These are phyloP conservation scores for Gyromitra esculenta DNA, from an alignment of 2,329 filamentous ascomycete genomes.

Conservation along the genomic window DNA sequence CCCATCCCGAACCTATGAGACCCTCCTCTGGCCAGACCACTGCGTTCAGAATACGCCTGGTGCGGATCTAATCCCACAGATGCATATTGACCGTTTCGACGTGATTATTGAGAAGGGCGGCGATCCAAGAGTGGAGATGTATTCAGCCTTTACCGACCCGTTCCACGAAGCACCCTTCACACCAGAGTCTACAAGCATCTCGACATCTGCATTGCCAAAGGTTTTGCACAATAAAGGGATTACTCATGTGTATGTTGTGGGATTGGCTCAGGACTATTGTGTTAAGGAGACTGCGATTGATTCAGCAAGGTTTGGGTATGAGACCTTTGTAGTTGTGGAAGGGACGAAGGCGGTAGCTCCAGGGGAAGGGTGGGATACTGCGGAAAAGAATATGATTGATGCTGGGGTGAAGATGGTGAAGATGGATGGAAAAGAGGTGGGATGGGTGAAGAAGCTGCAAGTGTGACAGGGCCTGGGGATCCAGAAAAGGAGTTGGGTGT, in stretches of 20 bases:
- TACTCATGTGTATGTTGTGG: slow-evolving; percentile 85
- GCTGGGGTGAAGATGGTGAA: slow-evolving; percentile 72
- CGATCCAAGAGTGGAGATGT: slow-evolving; percentile 83
- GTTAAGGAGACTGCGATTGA: slow-evolving; percentile 84
- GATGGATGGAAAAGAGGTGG: slow-evolving; percentile 68
- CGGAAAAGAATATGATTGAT: slow-evolving; percentile 66
- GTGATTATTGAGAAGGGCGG: slow-evolving; percentile 79
- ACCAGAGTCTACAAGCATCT: slow-evolving; percentile 60
- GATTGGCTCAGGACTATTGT: slow-evolving; percentile 89
- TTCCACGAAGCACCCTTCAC: slow-evolving; percentile 65
- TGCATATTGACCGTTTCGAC: slow-evolving; percentile 71
- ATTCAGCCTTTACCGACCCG: slow-evolving; percentile 87
- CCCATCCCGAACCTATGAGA: slow-evolving; percentile 69
- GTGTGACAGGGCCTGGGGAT: slow-evolving; percentile 48
- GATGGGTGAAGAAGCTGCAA: slow-evolving; percentile 61
- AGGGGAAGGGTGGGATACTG: slow-evolving; percentile 66
- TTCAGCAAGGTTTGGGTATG: slow-evolving; percentile 78
- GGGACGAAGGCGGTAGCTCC: slow-evolving; percentile 76
- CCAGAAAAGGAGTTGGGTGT: slow-evolving; percentile 5
- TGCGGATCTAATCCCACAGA: slow-evolving; percentile 76
- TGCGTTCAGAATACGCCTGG: slow-evolving; percentile 81
- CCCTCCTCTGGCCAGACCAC: slow-evolving; percentile 82
- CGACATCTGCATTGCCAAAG: slow-evolving; percentile 67
- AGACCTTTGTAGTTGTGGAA: slow-evolving; percentile 79
- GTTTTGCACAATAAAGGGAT: slow-evolving; percentile 69